Percentiles rank a stretch among this genome's conserved stretches.
Conservation (phyloP, 352 stramenopile species). For the Blastocystis sp. region DNA sequence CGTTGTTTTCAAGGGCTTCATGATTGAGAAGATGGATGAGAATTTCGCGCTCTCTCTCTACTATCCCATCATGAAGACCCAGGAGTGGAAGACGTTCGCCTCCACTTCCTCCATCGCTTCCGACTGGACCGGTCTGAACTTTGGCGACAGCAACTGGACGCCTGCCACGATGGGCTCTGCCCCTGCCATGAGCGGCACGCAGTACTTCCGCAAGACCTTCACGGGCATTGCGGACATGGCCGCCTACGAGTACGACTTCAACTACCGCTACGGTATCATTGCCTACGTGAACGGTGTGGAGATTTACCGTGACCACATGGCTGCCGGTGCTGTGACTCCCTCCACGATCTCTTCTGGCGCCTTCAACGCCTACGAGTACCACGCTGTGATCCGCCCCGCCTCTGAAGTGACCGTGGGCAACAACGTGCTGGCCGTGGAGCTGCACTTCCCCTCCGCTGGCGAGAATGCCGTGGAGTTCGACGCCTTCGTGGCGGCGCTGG, state of each 20-base stretch:
- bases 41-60: neutral
- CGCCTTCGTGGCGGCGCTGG: neutral
- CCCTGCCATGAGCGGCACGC: neutral
- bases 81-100: neutral
- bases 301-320: neutral
- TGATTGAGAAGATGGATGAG: neutral
- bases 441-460: neutral
- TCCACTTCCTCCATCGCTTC: neutral
- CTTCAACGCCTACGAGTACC: neutral
- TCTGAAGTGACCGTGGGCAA: neutral
- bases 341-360: neutral
- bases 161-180: neutral
- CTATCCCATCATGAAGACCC: neutral
- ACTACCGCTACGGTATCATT: neutral
- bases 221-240: neutral
- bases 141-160: conserved; percentile 3
- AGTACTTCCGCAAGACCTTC: neutral
- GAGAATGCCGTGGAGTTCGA: neutral
- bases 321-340: neutral
- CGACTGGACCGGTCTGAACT: neutral
- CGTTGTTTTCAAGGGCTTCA: neutral
- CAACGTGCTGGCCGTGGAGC: conserved; percentile 18
- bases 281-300: neutral
- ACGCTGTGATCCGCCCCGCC: neutral
- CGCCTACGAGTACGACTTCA: neutral